These are phyloP conservation scores for Pycnococcus provasolii DNA, from an alignment of 139 green algal species.

Conservation along the genomic window DNA sequence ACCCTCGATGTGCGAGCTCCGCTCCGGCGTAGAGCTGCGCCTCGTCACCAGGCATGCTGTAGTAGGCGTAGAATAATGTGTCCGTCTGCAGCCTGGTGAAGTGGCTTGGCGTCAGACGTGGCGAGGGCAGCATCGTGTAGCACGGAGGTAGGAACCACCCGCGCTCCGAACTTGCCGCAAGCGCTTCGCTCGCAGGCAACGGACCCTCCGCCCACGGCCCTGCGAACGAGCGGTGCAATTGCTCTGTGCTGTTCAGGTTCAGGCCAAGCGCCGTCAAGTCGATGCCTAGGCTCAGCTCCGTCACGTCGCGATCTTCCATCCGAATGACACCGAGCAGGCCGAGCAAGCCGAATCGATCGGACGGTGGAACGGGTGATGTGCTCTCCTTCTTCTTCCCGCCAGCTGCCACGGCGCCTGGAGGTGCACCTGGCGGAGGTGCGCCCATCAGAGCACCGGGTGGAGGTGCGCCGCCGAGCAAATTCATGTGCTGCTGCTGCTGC, in stretches of 20 bases:
- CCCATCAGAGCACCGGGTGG: too few relatives aligned
- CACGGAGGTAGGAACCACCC: constrained; percentile 71
- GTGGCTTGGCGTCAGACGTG: constrained; percentile 64
- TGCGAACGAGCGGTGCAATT: constrained; percentile 16
- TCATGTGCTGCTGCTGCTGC: too few relatives aligned
- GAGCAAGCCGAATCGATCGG: constrained; percentile 77
- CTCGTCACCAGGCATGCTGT: constrained; percentile 56
- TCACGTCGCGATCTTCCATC: constrained; percentile 83
- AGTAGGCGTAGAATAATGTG: constrained; percentile 98
- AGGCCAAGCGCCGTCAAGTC: constrained; percentile 92
- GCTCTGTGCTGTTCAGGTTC: constrained; percentile 76
- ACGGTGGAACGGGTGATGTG: background rate
- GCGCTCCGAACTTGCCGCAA: constrained; percentile 41
- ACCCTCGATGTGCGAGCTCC: constrained; percentile 76
- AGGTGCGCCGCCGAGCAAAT: too few relatives aligned
- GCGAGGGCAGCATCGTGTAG: constrained; percentile 65
- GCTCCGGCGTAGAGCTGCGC: constrained; percentile 83
- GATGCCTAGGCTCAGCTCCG: constrained; percentile 84
- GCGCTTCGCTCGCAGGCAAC: background rate
- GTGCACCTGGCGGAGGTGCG: too few relatives aligned
- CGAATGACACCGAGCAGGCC: constrained; percentile 85
- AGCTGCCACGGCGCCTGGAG: too few relatives aligned
- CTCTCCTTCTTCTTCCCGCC: too few relatives aligned
- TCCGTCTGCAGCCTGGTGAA: constrained; percentile 91
- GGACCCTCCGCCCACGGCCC: constrained; percentile 12